Percentiles rank a stretch among this genome's conserved stretches.
Evolutionary conservation across 352 stramenopile genomes (phyloP).

Genomic region (Globisporangium spiculum): DNA sequence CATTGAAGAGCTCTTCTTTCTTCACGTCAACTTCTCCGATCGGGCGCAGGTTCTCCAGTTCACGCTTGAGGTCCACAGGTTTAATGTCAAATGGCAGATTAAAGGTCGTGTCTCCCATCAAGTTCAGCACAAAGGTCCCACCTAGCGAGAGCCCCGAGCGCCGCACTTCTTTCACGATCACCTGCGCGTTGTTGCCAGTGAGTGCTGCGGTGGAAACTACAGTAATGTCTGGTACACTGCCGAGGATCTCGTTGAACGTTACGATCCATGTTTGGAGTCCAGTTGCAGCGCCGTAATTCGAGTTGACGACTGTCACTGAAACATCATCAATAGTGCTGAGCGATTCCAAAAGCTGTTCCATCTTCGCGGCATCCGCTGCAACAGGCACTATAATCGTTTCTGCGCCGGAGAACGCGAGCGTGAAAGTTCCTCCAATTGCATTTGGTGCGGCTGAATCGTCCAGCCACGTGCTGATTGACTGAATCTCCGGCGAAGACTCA

Average conservation of each 20-base stretch:
- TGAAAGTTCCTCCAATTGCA: conserved; percentile 62
- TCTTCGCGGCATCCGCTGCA: conserved; percentile 25
- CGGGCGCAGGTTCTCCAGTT: conserved; percentile 68
- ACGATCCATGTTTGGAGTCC: conserved; percentile 77
- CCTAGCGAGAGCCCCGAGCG: conserved; percentile 78
- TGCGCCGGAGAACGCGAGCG: conserved; percentile 52
- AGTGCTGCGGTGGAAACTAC: conserved; percentile 56
- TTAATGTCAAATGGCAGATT: conserved; percentile 92
- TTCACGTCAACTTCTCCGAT: conserved; percentile 70
- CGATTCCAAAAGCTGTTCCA: conserved; percentile 69
- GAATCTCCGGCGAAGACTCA: conserved; percentile 88
- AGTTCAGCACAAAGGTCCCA: conserved; percentile 93
- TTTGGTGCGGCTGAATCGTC: conserved; percentile 33
- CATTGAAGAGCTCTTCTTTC: conserved; percentile 69
- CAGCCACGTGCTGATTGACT: conserved; percentile 82
- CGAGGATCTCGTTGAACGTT: conserved; percentile 92
- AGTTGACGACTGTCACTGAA: conserved; percentile 42
- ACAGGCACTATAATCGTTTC: conserved; percentile 44
- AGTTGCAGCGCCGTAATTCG: conserved; percentile 41
- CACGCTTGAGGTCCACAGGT: conserved; percentile 75
- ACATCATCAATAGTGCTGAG: conserved; percentile 82
- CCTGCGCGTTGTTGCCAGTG: conserved; percentile 49
- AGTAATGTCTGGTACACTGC: conserved; percentile 81
- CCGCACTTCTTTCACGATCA: conserved; percentile 66
- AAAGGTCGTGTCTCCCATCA: conserved; percentile 87